Conservation (phyloP, 768 basidiomycete genomes). For the Pleurotus eryngii region DNA sequence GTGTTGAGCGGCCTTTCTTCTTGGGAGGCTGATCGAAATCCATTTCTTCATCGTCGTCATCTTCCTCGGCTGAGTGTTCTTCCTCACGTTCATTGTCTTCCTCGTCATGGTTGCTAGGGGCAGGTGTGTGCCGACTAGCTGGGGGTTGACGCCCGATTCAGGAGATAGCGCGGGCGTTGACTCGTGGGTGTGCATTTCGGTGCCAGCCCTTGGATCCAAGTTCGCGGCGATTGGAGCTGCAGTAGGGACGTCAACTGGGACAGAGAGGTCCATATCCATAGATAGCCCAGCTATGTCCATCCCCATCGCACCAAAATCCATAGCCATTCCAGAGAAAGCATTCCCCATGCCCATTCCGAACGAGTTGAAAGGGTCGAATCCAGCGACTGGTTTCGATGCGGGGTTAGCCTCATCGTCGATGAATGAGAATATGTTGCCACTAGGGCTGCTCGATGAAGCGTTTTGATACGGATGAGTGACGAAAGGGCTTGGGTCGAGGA, state of each 20-base stretch:
- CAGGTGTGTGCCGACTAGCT: conserved; percentile 68
- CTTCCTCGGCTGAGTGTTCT: conserved; percentile 23
- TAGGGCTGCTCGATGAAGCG: conserved; percentile 18
- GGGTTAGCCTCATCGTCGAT: not conserved
- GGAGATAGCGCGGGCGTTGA: conserved; percentile 42
- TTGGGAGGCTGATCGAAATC: conserved; percentile 25
- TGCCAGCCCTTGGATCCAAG: not conserved
- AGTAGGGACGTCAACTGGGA: conserved; percentile 9
- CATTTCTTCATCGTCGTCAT: conserved; percentile 25
- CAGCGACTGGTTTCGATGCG: conserved; percentile 12
- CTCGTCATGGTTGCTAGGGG: conserved; percentile 39
- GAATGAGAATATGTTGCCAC: conserved; percentile 15
- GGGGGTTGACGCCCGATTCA: conserved; percentile 62
- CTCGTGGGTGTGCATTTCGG: conserved; percentile 66
- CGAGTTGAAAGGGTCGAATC: conserved; percentile 6
- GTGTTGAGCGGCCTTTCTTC: not conserved
- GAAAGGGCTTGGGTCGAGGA: conserved; percentile 24
- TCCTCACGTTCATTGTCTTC: conserved; percentile 22
- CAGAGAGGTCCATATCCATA: conserved; percentile 3
- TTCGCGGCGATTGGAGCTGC: conserved; percentile 14
- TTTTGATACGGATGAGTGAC: conserved; percentile 32
- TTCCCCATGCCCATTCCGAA: conserved; percentile 20
- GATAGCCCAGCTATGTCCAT: conserved; percentile 13
- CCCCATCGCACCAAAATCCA: conserved; percentile 23
- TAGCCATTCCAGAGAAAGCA: conserved; percentile 19